Evolutionary conservation across 495 filamentous ascomycete genomes (phyloP).

Genomic region (Trichoderma reesei): DNA sequence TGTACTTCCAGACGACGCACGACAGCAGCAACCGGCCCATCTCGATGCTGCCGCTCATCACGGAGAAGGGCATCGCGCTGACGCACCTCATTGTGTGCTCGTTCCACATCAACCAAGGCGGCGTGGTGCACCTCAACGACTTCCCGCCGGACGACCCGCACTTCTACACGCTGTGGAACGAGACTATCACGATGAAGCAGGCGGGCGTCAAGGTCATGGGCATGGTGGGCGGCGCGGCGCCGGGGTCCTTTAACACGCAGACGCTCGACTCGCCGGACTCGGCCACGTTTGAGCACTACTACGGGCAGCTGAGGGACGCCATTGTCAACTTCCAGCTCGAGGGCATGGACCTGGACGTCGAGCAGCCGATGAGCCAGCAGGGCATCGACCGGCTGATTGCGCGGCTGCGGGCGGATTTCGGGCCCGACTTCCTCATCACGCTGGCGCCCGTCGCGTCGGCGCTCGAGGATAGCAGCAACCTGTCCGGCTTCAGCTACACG

Average conservation of each 20-base stretch:
- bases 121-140: conserved; percentile 64
- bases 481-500: conserved; percentile 63
- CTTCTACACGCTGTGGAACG: conserved; percentile 56
- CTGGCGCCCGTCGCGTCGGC: conserved; percentile 73
- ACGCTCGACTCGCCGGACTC: background rate
- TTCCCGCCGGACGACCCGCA: conserved; percentile 49
- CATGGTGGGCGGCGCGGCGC: conserved; percentile 78
- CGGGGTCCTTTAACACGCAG: conserved; percentile 45
- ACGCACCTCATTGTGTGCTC: conserved; percentile 74
- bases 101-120: conserved; percentile 65
- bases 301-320: conserved; percentile 50
- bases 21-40: conserved; percentile 49
- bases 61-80: conserved; percentile 38
- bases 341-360: conserved; percentile 77
- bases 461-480: conserved; percentile 45
- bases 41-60: conserved; percentile 61
- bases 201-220: conserved; percentile 62
- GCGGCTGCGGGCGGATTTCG: conserved; percentile 63
- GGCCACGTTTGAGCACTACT: conserved; percentile 54
- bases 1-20: conserved; percentile 61
- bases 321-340: conserved; percentile 53
- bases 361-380: conserved; percentile 63
- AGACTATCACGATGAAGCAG: conserved; percentile 55
- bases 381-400: conserved; percentile 68
- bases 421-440: conserved; percentile 60